Conservation (phyloP, 768 basidiomycete species). For the Leucosporidium creatinivorum region DNA sequence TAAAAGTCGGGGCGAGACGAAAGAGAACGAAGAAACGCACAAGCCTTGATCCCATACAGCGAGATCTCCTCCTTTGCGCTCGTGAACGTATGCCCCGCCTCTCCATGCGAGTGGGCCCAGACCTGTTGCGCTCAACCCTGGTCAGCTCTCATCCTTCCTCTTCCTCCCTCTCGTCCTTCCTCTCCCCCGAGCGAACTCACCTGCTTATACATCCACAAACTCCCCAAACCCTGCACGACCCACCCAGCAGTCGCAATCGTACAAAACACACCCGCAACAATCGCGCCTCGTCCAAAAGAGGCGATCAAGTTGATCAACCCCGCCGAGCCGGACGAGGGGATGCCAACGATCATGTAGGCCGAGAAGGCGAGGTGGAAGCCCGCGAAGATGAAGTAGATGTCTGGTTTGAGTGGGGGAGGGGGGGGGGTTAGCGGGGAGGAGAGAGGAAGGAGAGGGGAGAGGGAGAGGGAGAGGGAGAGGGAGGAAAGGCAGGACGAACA, state of each 20-base stretch:
- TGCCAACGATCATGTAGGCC: conserved; percentile 89
- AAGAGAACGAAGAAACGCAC: conserved; percentile 53
- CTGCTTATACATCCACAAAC: conserved; percentile 32
- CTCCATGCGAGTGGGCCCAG: conserved; percentile 36
- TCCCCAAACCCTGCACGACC: conserved; percentile 73
- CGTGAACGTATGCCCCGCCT: conserved; percentile 64
- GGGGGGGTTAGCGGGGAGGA: background rate
- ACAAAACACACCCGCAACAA: conserved; percentile 74
- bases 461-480: conserved; percentile 3
- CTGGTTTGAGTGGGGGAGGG: conserved; percentile 44
- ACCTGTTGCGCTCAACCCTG: too few species aligned
- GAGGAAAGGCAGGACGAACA: conserved; percentile 51
- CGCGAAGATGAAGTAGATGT: conserved; percentile 92
- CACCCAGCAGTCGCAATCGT: conserved; percentile 77
- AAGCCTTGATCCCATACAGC: conserved; percentile 74
- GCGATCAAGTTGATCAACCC: conserved; percentile 89
- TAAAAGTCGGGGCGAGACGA: too few species aligned
- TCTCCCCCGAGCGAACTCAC: conserved; percentile 3
- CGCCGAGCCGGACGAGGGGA: conserved; percentile 84
- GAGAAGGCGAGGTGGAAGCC: conserved; percentile 92
- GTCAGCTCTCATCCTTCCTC: too few species aligned
- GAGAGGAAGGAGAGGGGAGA: background rate
- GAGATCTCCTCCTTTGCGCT: conserved; percentile 80
- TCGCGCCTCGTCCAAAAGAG: conserved; percentile 61
- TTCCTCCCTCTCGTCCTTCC: background rate